Percentiles rank a stretch among this genome's conserved stretches.
Conservation (phyloP, 495 filamentous ascomycete species). For the Pyrenula aspistea region DNA sequence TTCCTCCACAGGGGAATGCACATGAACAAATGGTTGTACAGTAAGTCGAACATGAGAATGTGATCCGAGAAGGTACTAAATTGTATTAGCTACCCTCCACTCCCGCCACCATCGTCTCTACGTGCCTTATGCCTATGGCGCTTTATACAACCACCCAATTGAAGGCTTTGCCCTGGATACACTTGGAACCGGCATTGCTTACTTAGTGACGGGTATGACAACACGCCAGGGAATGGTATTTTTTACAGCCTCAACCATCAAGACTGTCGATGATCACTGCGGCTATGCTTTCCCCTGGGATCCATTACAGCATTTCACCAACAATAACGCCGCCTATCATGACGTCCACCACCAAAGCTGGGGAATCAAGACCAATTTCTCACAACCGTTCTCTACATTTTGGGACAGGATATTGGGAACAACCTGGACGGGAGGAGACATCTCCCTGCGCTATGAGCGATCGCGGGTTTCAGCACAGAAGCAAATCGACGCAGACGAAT, state of each 20-base stretch:
- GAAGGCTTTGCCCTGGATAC: constrained; percentile 93
- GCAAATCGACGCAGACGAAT: constrained; percentile 14
- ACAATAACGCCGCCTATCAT: constrained; percentile 91
- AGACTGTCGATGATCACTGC: constrained; percentile 96
- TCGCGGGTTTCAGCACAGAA: constrained; percentile 28
- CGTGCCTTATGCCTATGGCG: constrained; percentile 94
- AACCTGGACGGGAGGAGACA: constrained; percentile 29
- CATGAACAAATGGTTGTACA: constrained; percentile 90
- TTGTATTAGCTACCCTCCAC: constrained; percentile 62
- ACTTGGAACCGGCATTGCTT: constrained; percentile 68
- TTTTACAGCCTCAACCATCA: constrained; percentile 74
- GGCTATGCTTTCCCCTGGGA: constrained; percentile 94
- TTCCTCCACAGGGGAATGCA: constrained; percentile 93
- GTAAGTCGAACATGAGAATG: constrained; percentile 32
- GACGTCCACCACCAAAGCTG: constrained; percentile 98
- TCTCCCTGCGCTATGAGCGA: constrained; percentile 32
- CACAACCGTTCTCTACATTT: constrained; percentile 39
- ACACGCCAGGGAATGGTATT: constrained; percentile 73
- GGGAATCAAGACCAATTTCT: constrained; percentile 69
- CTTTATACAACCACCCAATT: constrained; percentile 84
- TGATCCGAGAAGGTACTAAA: constrained; percentile 6
- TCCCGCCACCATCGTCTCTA: constrained; percentile 92
- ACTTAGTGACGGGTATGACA: constrained; percentile 64
- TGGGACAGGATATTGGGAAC: constrained; percentile 38
- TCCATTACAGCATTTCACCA: constrained; percentile 77